Evolutionary conservation across 148 eudicot genomes (phyloP).

Genomic region (Selenicereus undatus): DNA sequence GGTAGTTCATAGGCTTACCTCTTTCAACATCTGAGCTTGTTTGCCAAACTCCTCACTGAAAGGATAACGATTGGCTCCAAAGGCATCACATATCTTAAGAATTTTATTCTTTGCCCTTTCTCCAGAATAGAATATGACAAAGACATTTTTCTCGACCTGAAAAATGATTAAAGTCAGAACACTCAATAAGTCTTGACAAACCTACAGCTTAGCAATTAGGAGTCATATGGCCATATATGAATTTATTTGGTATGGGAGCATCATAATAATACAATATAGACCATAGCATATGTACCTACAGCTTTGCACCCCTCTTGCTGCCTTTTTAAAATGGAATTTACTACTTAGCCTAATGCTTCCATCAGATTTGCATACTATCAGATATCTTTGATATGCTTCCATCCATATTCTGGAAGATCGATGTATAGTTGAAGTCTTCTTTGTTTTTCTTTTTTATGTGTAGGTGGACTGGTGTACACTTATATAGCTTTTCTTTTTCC

Average conservation of each 20-base stretch:
- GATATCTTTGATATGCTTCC: neutral
- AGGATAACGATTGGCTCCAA: constrained; percentile 95
- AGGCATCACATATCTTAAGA: constrained; percentile 91
- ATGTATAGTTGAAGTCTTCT: neutral
- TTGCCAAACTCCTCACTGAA: constrained; percentile 72
- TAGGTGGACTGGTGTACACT: neutral
- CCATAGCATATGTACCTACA: neutral
- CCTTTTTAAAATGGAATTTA: neutral
- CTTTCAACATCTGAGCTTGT: constrained; percentile 77
- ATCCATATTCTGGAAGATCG: neutral
- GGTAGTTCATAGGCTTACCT: constrained; percentile 42
- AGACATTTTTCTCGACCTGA: constrained; percentile 95
- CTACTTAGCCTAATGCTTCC: neutral
- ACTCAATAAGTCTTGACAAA: neutral
- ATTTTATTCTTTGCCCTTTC: constrained; percentile 88
- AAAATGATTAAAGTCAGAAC: constrained; percentile 12
- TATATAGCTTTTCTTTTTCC: neutral
- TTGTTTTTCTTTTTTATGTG: too few species aligned
- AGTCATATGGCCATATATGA: neutral
- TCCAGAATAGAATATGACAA: constrained; percentile 83
- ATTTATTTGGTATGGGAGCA: neutral
- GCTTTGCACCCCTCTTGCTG: neutral
- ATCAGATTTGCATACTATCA: neutral
- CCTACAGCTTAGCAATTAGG: neutral
- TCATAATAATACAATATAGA: neutral